A percentile compares a stretch with the other conserved stretches of the same genome.
These are phyloP conservation scores for Bodo saltans DNA, from an alignment of 78 protist genomes.

Conservation along the genomic window DNA sequence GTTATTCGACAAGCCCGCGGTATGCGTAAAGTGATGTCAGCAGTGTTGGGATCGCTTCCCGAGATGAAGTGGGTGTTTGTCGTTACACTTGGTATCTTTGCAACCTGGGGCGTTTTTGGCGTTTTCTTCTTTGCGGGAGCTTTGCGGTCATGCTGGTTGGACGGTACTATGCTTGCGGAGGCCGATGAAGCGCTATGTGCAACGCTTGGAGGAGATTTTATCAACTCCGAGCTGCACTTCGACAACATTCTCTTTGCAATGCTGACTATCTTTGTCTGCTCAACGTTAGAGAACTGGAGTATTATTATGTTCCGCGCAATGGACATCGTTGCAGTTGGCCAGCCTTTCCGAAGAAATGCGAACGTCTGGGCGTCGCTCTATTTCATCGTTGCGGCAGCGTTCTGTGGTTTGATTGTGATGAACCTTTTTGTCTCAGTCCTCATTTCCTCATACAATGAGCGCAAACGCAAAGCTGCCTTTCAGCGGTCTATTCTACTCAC, in stretches of 20 bases:
- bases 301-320: conserved; percentile 4
- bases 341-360: not conserved
- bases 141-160: not conserved
- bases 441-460: not conserved
- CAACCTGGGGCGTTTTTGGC: conserved; percentile 38
- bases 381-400: not conserved
- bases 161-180: not conserved
- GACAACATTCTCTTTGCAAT: conserved; percentile 10
- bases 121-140: conserved; percentile 8
- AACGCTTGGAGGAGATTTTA: not conserved
- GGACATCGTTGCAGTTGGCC: not conserved
- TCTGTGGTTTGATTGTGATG: not conserved
- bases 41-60: conserved; percentile 19
- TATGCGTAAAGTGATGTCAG: not conserved
- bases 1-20: not conserved
- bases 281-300: conserved; percentile 29
- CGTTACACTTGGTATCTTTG: conserved; percentile 5
- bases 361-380: conserved; percentile 7
- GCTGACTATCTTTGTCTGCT: conserved; percentile 10
- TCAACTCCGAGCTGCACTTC: not conserved
- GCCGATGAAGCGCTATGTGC: not conserved
- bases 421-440: conserved; percentile 20
- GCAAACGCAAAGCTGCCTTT: not conserved
- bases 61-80: conserved; percentile 12
- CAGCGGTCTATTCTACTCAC: not conserved